A percentile compares a stretch with the other conserved stretches of the same genome.
Conservation (phyloP, 345 rosid genomes). For the Limnanthes douglasii region DNA sequence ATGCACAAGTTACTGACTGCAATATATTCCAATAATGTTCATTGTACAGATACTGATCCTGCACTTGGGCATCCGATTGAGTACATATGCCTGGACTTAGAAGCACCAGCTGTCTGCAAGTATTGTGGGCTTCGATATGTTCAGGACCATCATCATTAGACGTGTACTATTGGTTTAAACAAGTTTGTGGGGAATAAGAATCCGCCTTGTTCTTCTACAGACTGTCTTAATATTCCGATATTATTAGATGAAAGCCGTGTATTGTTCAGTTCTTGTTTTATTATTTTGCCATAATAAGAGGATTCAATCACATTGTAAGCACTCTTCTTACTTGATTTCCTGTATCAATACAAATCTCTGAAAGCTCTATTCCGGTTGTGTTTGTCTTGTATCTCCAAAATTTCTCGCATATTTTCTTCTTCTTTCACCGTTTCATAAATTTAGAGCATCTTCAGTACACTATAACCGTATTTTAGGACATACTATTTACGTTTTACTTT, state of each 20-base stretch:
- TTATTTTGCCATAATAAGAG: background rate
- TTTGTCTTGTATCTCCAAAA: too few relatives aligned
- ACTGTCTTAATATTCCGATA: background rate
- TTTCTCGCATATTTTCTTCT: too few relatives aligned
- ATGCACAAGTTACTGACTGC: conserved; percentile 1
- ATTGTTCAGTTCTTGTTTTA: background rate
- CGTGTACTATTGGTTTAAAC: too few relatives aligned
- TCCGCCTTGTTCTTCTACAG: background rate
- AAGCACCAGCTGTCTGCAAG: conserved; percentile 91
- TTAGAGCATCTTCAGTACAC: too few relatives aligned
- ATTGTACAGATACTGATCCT: conserved; percentile 45
- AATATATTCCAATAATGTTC: background rate
- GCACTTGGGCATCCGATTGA: conserved; percentile 97
- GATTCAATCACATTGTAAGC: background rate
- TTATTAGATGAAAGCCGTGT: background rate
- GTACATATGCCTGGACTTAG: conserved; percentile 83
- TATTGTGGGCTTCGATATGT: conserved; percentile 89
- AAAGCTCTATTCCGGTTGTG: background rate
- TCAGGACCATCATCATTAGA: conserved; percentile 88
- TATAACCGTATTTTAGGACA: too few relatives aligned
- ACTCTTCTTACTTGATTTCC: background rate
- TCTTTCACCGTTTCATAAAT: too few relatives aligned
- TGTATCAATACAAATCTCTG: background rate
- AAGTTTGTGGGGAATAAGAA: background rate
- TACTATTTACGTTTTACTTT: too few relatives aligned